Conservation (phyloP, 495 filamentous ascomycete species). For the Hypoxylon crocopeplum region DNA sequence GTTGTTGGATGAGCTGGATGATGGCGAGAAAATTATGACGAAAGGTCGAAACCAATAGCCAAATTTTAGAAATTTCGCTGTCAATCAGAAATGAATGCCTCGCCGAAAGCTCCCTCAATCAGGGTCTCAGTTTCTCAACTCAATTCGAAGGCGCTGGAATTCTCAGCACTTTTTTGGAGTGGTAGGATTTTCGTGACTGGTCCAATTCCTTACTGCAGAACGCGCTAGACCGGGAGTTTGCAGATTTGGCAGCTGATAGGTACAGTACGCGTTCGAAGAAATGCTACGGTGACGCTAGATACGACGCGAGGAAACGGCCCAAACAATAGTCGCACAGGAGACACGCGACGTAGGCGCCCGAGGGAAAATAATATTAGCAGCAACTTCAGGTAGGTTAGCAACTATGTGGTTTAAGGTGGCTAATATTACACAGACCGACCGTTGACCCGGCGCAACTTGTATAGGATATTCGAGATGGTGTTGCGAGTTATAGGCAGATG, state of each 20-base stretch:
- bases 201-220: slow-evolving; percentile 16
- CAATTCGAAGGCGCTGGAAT: slow-evolving; percentile 35
- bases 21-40: slow-evolving; percentile 1
- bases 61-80: slow-evolving; percentile 16
- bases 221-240: slow-evolving; percentile 19
- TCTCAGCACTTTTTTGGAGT: background rate
- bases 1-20: slow-evolving; percentile 25
- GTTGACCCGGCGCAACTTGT: too few species aligned
- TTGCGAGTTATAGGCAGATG: too few species aligned
- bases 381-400: background rate
- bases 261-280: slow-evolving; percentile 26
- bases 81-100: slow-evolving; percentile 28
- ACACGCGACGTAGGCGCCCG: slow-evolving; percentile 28
- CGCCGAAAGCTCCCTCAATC: slow-evolving; percentile 20
- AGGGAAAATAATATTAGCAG: background rate
- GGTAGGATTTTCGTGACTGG: slow-evolving; percentile 3
- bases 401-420: slow-evolving; percentile 1
- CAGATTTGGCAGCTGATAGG: background rate
- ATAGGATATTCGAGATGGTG: too few species aligned
- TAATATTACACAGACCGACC: background rate
- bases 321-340: slow-evolving; percentile 27
- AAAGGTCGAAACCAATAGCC: slow-evolving; percentile 18
- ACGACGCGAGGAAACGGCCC: slow-evolving; percentile 13
- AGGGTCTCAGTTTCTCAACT: slow-evolving; percentile 32
- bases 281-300: slow-evolving; percentile 11